These are phyloP conservation scores for Gracilariopsis chorda DNA, from an alignment of 23 red algal species.

Conservation along the genomic window DNA sequence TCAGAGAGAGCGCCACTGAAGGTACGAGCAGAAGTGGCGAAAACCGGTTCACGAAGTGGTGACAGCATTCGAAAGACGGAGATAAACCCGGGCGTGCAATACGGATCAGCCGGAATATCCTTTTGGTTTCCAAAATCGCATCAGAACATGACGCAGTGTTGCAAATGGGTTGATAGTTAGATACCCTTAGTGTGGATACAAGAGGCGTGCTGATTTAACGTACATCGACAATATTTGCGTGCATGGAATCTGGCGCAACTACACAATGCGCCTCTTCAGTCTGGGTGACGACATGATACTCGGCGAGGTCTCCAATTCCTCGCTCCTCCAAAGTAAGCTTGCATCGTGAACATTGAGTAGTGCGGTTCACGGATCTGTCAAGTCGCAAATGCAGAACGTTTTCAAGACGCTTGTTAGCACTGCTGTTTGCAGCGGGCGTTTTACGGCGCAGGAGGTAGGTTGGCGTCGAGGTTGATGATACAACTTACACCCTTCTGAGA, in stretches of 20 bases:
- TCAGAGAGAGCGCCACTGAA: slow-evolving; percentile 66
- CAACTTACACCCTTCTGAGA: slow-evolving; percentile 47
- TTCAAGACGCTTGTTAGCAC: background rate
- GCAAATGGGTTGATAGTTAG: too few species aligned
- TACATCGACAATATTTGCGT: slow-evolving; percentile 47
- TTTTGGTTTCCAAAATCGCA: background rate
- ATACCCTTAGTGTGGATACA: too few species aligned
- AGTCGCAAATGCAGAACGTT: background rate
- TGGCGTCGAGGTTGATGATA: too few species aligned
- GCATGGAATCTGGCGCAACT: slow-evolving; percentile 44
- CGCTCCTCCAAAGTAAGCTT: slow-evolving; percentile 55
- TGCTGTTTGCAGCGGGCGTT: background rate
- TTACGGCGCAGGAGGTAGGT: too few species aligned
- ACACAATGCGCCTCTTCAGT: slow-evolving; percentile 71
- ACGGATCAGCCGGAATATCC: slow-evolving; percentile 62
- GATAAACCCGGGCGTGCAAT: slow-evolving; percentile 74
- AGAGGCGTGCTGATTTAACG: background rate
- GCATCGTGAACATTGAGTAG: slow-evolving; percentile 55
- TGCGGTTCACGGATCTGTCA: slow-evolving; percentile 49
- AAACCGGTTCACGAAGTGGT: slow-evolving; percentile 71
- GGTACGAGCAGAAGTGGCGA: slow-evolving; percentile 56
- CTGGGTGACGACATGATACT: slow-evolving; percentile 60
- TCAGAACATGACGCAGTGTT: background rate
- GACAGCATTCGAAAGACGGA: slow-evolving; percentile 77
- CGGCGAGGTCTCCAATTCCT: slow-evolving; percentile 36